Evolutionary conservation across 2,329 filamentous ascomycete genomes (phyloP), one percentile per base, ranked within the genome.

Genomic region (Exophiala xenobiotica): DNA sequence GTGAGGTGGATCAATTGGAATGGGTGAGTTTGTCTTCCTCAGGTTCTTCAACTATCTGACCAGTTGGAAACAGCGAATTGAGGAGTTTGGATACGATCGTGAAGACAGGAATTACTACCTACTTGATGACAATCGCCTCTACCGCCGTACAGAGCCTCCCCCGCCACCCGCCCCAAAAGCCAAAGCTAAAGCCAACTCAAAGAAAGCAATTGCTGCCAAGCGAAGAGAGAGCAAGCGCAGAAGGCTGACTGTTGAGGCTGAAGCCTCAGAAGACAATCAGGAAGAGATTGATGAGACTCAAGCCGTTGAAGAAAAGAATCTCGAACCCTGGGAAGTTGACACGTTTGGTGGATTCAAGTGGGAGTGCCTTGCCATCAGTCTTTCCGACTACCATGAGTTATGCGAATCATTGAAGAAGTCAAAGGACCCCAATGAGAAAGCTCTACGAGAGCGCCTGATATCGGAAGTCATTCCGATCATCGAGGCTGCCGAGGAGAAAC

Each of bases 41-140:
- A 7, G 14, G 24, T 42, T n/a, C 9, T 27, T 40, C 12, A 16
- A 20, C 40, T n/a, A 20, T n/a, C 20, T 49, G 53, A 45, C 46
- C 20, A 18, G 29, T 52, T 63, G 48, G 14, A 29, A 53, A 29
- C 58, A 78, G 77, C 76, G 75, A 58, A 63, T 70, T 48, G 67
- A 71, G 49, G 69, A 71, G 54, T 62, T 70, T 56, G 93, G 93
- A 7, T 97, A 90, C 83, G 93, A 99, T 68, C 79, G 83, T 18
- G 78, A 96, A 40, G 91, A 95, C 58, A 85, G 90, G 29, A 85
- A 84, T 27, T 95, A 97, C 66, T 95, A 87, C 64, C 85, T 97
- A 2, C 79, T 99, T 3, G 92, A 97, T 63, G 93, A 99, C 67
- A 95, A 96, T 63, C 82, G 93, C 56, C 76, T 99, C 35, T 99